Conservation (phyloP, 2,329 filamentous ascomycete species). For the Penicillium psychrosexuale region DNA sequence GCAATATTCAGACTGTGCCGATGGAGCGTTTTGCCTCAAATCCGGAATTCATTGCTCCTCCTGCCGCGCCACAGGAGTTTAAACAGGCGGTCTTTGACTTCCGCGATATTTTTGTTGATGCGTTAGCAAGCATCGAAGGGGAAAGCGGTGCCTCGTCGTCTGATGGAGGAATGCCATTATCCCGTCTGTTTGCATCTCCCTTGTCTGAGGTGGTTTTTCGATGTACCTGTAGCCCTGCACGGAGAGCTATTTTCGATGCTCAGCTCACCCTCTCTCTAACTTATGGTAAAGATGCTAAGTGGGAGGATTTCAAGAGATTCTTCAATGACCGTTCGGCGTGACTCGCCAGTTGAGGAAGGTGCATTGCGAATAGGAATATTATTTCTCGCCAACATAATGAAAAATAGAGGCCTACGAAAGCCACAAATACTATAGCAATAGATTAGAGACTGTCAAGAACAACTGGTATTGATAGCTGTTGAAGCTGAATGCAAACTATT, state of each 20-base stretch:
- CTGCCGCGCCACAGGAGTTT: not conserved
- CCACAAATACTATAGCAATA: not conserved
- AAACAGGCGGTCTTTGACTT: not conserved
- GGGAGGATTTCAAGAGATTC: not conserved
- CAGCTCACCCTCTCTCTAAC: not conserved
- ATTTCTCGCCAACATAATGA: not conserved
- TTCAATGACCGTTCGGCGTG: not conserved
- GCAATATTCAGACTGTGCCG: not conserved
- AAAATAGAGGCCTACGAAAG: not conserved
- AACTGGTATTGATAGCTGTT: constrained; percentile 16
- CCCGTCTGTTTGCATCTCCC: not conserved
- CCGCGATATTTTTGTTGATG: not conserved
- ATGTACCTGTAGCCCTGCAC: not conserved
- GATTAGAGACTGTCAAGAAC: not conserved
- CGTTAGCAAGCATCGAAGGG: not conserved
- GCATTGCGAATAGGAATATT: not conserved
- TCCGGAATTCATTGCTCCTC: not conserved
- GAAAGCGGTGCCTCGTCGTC: no score
- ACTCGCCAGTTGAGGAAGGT: not conserved
- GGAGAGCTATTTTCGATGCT: not conserved
- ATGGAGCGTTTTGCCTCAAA: not conserved
- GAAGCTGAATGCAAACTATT: constrained; percentile 20
- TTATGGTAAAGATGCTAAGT: not conserved
- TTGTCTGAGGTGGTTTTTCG: not conserved
- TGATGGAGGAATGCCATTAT: not conserved